Evolutionary conservation across 805 yeast genomes (phyloP), one percentile per base, ranked within the genome.

Genomic region (Candida maesae): DNA sequence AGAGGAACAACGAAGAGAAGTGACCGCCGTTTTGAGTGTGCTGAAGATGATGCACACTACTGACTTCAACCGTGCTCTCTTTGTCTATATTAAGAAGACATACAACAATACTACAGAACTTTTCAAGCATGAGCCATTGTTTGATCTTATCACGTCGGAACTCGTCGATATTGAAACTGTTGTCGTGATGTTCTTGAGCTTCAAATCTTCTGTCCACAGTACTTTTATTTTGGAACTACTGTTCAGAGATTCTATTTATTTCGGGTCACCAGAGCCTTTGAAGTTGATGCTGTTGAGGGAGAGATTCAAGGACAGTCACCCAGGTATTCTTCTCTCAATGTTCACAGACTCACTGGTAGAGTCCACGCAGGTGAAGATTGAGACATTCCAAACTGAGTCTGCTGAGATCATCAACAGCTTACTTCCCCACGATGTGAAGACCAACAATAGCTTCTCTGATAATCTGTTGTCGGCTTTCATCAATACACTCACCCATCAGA

Each of bases 131-230:
- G 68, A 60, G 29, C 56, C 72, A 11, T 47, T 71, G 6, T 41
- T 63, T n/a, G 64, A 59, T 21, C 43, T 73, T 32, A 50, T 73
- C 1, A 42, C 64, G 11, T 62, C 67, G 38, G 69, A 64, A 15
- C 58, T 72, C 30, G 46, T 69, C 3, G 48, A 55, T 3, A 35
- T 74, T 4, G 54, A 62, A 13, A 47, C 60, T 2, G 49, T 70
- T 1, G 55, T 66, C 6, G 66, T 64, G 13, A 49, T 69, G 5
- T 56, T 62, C 32, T 33, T 57, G 37, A 36, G 49, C 9, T 54
- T 55, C 34, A 45, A 50, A 23, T 41, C 57, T 7, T 21, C 49
- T 38, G 41, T 39, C 15, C 57, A 45, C 37, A 40, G 35, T 10
- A 47, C 36, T 12, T 44, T 54, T n/a, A 30, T 52, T 12, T 36